Base-by-base conservation (phyloP, 2,329 filamentous ascomycete species). In the Massarina eburnea region DNA sequence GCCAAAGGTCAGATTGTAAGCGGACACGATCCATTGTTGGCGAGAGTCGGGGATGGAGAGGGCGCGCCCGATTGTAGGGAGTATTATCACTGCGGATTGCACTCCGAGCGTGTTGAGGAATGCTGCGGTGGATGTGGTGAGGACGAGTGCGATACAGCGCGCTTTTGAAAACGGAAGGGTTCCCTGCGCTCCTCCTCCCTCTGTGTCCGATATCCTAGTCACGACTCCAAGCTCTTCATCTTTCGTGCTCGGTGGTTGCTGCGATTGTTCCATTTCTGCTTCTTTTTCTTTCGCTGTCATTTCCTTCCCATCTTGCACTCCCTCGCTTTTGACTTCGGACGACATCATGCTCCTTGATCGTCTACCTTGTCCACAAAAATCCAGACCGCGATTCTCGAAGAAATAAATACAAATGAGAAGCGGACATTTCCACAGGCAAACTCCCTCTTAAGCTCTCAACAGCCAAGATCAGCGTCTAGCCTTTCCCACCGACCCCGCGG, bases 11-110 rank as follows among this genome's bases (percentile, higher is more conserved):
- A 88, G 75, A 3, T 80, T 76, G 59, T 87, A 87, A 0, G 83
- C 79, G 0, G 83, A 86, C 0, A 87, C 73, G 49, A 87, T 76
- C 83, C 84, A 87, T 69, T 86, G 83, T 46, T 81, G 75, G 14
- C 82, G 75, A 20, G 75, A 75, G 30, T 80, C 76, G 1, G 83
- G 83, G 17, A 86, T 82, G 41, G 64, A 49, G 4, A 86, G 71
- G 9, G 78, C 78, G 20, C 71, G 58, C 29, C 81, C 80, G 26
- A 86, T 84, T n/a, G 76, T 78, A 0, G 83, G 83, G 14, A 86
- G 70, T 39, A 84, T 79, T 49, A 85, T 84, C 46, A 85, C 80
- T 3, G 81, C 76, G 2, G 79, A 73, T 59, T 85, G 82, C 3
- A 77, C 73, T 2, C 79, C 80, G 38, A 84, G 71, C 2, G 77